A percentile compares a stretch with the other conserved stretches of the same genome.
Evolutionary conservation across 192 early-diverging fungal species (phyloP).

Genomic region (Lunasporangiospora selenospora): DNA sequence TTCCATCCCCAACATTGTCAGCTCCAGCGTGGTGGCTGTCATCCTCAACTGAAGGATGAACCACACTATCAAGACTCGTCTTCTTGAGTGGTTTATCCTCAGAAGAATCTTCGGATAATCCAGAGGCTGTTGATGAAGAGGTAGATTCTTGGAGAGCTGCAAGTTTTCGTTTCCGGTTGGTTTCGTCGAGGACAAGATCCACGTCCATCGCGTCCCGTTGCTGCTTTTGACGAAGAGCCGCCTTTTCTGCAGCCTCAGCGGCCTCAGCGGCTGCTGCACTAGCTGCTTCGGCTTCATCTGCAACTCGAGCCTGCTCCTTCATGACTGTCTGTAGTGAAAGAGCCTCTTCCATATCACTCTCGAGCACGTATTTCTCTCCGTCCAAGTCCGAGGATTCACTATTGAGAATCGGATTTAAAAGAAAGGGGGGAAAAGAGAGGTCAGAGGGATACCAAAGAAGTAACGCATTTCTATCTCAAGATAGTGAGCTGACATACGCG

Average conservation of each 20-base stretch:
- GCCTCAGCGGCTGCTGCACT: constrained; percentile 1
- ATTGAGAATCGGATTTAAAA: too few species aligned
- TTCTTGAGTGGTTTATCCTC: constrained; percentile 22
- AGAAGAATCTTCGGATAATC: too few species aligned
- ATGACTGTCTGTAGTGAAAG: neutral
- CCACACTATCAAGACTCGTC: constrained; percentile 2
- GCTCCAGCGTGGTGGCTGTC: too few species aligned
- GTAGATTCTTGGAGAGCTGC: constrained; percentile 1
- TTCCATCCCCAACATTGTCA: constrained; percentile 25
- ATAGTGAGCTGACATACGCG: constrained; percentile 13
- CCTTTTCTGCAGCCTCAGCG: constrained; percentile 1
- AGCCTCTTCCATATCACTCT: neutral
- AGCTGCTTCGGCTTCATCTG: neutral
- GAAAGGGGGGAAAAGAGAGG: too few species aligned
- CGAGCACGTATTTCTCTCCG: neutral
- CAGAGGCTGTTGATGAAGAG: too few species aligned
- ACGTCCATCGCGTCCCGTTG: constrained; percentile 7
- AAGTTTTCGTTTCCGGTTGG: constrained; percentile 21
- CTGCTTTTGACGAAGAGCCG: too few species aligned
- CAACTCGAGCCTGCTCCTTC: neutral
- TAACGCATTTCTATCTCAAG: too few species aligned
- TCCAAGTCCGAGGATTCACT: neutral
- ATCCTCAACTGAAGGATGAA: constrained; percentile 15
- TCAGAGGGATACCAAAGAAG: too few species aligned
- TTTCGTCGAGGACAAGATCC: constrained; percentile 21